phyloP scores from a whole-genome alignment of 2,329 filamentous ascomycete species.

The Trichoderma polysporum region DNA sequence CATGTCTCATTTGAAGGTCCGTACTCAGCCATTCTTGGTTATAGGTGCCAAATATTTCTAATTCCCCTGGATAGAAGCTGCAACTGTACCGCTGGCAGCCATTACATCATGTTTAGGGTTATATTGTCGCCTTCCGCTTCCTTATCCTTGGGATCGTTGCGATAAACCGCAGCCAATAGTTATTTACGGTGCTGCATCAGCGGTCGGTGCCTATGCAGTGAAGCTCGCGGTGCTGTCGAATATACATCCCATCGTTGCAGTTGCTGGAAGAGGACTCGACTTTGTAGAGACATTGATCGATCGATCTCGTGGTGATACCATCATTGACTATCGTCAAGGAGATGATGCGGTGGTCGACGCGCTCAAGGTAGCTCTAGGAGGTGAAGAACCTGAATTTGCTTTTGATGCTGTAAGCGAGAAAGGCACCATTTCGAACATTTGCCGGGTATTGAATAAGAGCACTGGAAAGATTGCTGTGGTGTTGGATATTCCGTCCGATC shows the following conservation, averaged over 20 bases:
- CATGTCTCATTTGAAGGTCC: conserved; percentile 46
- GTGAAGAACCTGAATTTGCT: neutral
- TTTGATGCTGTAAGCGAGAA: neutral
- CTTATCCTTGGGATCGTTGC: neutral
- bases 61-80: neutral
- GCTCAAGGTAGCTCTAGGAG: neutral
- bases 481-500: neutral
- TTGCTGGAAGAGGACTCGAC: conserved; percentile 45
- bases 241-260: conserved; percentile 58
- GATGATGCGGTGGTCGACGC: neutral
- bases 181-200: conserved; percentile 52
- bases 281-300: conserved; percentile 24
- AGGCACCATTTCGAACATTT: neutral
- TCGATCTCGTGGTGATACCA: conserved; percentile 22
- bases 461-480: neutral
- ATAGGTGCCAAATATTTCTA: neutral
- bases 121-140: conserved; percentile 11
- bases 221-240: conserved; percentile 52
- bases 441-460: neutral
- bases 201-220: conserved; percentile 57
- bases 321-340: conserved; percentile 27
- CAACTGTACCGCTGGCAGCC: conserved; percentile 29
- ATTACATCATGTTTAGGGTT: conserved; percentile 48
- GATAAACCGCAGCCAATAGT: conserved; percentile 28
- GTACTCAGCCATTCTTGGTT: conserved; percentile 5